A percentile compares a stretch with the other conserved stretches of the same genome.
Conservation (phyloP, 176 grass and related monocot genomes). For the Thinopyrum elongatum region DNA sequence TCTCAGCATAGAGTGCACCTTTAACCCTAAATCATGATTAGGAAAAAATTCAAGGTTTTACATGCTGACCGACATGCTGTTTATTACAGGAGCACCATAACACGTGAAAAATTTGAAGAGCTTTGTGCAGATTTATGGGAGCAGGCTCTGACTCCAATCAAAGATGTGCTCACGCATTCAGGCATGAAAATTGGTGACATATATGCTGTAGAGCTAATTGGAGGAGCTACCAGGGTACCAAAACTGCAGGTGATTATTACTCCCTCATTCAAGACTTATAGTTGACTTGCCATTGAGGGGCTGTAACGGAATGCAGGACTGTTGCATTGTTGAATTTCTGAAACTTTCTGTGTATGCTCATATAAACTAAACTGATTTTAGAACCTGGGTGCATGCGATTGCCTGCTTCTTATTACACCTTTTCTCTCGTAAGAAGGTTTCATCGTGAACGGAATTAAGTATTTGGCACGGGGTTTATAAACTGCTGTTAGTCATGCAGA, state of each 20-base stretch:
- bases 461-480: not conserved
- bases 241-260: slow-evolving; percentile 76
- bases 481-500: not conserved
- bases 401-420: not conserved
- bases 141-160: slow-evolving; percentile 76
- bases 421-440: not conserved
- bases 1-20: not conserved
- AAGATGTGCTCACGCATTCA: slow-evolving; percentile 76
- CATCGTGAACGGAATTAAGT: not conserved
- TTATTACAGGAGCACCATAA: slow-evolving; percentile 88
- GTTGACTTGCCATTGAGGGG: not conserved
- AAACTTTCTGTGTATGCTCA: not conserved
- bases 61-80: not conserved
- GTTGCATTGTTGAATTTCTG: not conserved
- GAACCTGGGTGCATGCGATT: not conserved
- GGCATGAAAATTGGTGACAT: slow-evolving; percentile 88
- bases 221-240: slow-evolving; percentile 93
- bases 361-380: not conserved
- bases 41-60: slow-evolving; percentile 4
- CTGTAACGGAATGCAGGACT: not conserved
- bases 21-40: not conserved
- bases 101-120: slow-evolving; percentile 97
- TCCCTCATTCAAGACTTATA: not conserved
- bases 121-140: slow-evolving; percentile 98
- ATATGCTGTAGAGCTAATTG: slow-evolving; percentile 94